Base-by-base conservation (phyloP, 225 moss, liverwort and hornwort species). In the Sphagnum tenellum region DNA sequence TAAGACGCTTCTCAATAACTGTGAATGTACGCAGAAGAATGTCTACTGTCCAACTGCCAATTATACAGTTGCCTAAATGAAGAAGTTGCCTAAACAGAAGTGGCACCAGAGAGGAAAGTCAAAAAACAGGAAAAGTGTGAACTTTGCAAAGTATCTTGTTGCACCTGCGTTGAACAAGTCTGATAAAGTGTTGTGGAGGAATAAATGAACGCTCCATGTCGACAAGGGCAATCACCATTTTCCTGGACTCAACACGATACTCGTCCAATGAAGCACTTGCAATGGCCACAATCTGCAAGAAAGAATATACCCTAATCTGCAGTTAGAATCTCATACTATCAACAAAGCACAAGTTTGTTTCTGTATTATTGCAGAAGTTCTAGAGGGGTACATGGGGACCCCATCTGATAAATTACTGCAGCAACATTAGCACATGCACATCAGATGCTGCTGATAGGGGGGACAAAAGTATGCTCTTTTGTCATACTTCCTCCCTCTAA, bases 141-240 rank as follows among this genome's bases (percentile, higher is more conserved):
- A 48, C 10, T 29, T 50, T 50, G 57, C 63, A 29, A 29, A 29
- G 29, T 29, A 29, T 29, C 29, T 29, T 29, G 29, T 29, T 29
- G 29, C 29, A 96, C 95, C 95, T 90, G 76, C 95, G 84, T 49
- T 96, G 95, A 46, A 92, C 95, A 68, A 96, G 89, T 73, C 95
- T 89, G 61, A 96, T 87, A 64, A 96, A 96, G 73, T 96, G 95
- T 73, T 96, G 95, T 73, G 95, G 89, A 64, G 95, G 95, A 52
- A 96, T 96, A 61, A 92, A 96, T 49, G 83, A 77, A 46, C 90
- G 88, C 78, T 96, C 95, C 95, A 96, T 96, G 64, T 96, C 92
- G 60, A 96, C 92, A 66, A 96, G 84, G 70, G 95, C 85, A 50
- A 90, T 60, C 4, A 96, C 95, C 95, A 96, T 96, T 70, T 86